Base-by-base conservation (phyloP, 257 asterid species). In the Hygrophila difformis region DNA sequence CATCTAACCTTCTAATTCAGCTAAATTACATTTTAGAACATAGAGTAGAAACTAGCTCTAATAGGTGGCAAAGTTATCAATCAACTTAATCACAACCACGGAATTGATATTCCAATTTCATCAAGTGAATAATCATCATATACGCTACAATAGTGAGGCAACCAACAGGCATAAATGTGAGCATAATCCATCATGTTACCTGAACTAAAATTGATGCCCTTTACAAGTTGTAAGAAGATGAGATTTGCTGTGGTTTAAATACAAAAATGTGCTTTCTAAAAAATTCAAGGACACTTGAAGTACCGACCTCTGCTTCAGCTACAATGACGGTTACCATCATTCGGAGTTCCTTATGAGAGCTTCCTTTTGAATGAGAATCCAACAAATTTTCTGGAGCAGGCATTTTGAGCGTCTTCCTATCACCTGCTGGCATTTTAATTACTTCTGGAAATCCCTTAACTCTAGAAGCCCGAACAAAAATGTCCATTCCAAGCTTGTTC, bases 401-500 rank as follows among this genome's bases (percentile, higher is more conserved):
- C 42, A 89, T 81, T 63, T 74, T 82, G 16, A 85, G 48, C 48
- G 74, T 65, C 74, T 79, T 74, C 22, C 61, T 65, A 68, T 80
- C 87, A 61, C 93, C 96, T 13, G 98, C 74, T 53, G 93, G 92
- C 92, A 89, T 70, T 66, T 73, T 78, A 48, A 82, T 66, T 46
- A 70, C 66, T 52, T 66, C 66, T 31, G 82, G 58, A 49, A 61
- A 60, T 45, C 81, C 82, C 47, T 51, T 53, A 44, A 46, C 72
- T 55, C 69, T 86, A 59, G 70, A 46, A 53, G 77, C 71, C 76
- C 81, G 61, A 56, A 85, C 72, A 63, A 75, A 89, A 57, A 89
- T 80, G 72, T 82, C 94, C 79, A 67, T 79, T 52, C 94, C 96
- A 53, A 89, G 92, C 66, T 76, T 82, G 68, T 89, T 89, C 66